phyloP scores from a whole-genome alignment of 192 early-diverging fungal species.

The Mortierella antarctica region DNA sequence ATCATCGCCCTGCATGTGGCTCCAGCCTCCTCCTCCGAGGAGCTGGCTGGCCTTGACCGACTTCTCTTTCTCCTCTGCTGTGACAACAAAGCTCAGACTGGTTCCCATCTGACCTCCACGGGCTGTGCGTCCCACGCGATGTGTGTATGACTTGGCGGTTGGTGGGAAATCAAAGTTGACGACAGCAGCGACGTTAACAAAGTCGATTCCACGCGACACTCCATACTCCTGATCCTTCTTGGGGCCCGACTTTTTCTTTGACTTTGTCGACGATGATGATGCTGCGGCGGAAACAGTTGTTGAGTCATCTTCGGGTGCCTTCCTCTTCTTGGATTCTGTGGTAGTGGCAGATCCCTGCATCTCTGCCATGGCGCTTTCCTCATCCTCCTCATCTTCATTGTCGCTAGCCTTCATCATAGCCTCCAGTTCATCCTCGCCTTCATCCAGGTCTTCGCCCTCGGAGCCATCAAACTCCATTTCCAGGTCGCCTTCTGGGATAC shows the following conservation, averaged over 20 bases:
- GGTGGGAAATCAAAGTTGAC: slow-evolving; percentile 98
- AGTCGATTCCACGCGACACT: slow-evolving; percentile 96
- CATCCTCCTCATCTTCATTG: slow-evolving; percentile 42
- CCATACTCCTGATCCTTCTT: slow-evolving; percentile 90
- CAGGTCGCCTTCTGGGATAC: slow-evolving; percentile 43
- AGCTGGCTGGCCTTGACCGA: slow-evolving; percentile 30
- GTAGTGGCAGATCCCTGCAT: slow-evolving; percentile 30
- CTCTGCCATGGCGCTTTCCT: slow-evolving; percentile 29
- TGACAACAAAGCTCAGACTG: slow-evolving; percentile 86
- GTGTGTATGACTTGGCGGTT: slow-evolving; percentile 87
- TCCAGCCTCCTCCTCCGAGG: slow-evolving; percentile 40
- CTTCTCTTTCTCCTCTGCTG: slow-evolving; percentile 58
- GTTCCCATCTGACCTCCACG: slow-evolving; percentile 91
- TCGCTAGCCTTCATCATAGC: slow-evolving; percentile 48
- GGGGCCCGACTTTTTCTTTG: slow-evolving; percentile 57
- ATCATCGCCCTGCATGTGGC: slow-evolving; percentile 60
- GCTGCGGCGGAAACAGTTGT: slow-evolving; percentile 22
- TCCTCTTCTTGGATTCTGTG: slow-evolving; percentile 35
- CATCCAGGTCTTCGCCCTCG: slow-evolving; percentile 44
- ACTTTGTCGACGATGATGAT: slow-evolving; percentile 40
- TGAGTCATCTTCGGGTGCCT: slow-evolving; percentile 46
- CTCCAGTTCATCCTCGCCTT: slow-evolving; percentile 46
- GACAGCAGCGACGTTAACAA: slow-evolving; percentile 90
- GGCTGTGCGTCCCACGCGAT: slow-evolving; percentile 96
- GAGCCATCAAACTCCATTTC: slow-evolving; percentile 54